A percentile compares a stretch with the other conserved stretches of the same genome.
Conservation (phyloP, 2,329 filamentous ascomycete species). For the Neoascochyta sp. region DNA sequence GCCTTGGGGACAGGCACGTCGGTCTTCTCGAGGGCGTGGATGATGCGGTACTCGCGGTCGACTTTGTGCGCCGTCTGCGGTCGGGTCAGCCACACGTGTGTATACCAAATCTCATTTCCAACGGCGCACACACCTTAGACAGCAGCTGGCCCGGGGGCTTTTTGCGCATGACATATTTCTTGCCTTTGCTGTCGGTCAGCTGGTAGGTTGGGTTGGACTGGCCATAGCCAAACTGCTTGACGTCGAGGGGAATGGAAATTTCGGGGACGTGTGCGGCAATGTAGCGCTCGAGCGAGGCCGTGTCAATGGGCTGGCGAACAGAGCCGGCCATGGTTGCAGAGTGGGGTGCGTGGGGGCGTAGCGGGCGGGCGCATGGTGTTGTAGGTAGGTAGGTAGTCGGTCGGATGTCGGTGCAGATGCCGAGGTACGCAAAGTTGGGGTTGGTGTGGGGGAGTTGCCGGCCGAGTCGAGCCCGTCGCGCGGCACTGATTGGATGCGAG, state of each 20-base stretch:
- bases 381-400: too few species aligned
- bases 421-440: constrained; percentile 6
- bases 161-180: constrained; percentile 87
- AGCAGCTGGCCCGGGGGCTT: constrained; percentile 94
- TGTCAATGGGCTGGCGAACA: constrained; percentile 86
- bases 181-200: constrained; percentile 66
- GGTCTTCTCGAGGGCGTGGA: constrained; percentile 74
- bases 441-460: constrained; percentile 2
- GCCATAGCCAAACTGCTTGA: constrained; percentile 97
- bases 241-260: constrained; percentile 75
- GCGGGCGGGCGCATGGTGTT: constrained; percentile 6
- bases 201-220: constrained; percentile 98
- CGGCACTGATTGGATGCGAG: too few species aligned
- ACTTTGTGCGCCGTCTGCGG: constrained; percentile 86
- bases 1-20: constrained; percentile 83
- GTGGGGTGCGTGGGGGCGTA: constrained; percentile 18
- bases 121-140: constrained; percentile 49
- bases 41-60: constrained; percentile 89
- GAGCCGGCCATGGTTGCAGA: constrained; percentile 91
- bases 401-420: constrained; percentile 7
- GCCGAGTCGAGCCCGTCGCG: constrained; percentile 8
- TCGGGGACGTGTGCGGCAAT: constrained; percentile 73
- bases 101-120: too few species aligned
- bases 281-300: constrained; percentile 74
- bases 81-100: too few species aligned